Percentiles rank a stretch among this genome's conserved stretches.
Conservation (phyloP, 306 rosid species). For the Quillaja saponaria region DNA sequence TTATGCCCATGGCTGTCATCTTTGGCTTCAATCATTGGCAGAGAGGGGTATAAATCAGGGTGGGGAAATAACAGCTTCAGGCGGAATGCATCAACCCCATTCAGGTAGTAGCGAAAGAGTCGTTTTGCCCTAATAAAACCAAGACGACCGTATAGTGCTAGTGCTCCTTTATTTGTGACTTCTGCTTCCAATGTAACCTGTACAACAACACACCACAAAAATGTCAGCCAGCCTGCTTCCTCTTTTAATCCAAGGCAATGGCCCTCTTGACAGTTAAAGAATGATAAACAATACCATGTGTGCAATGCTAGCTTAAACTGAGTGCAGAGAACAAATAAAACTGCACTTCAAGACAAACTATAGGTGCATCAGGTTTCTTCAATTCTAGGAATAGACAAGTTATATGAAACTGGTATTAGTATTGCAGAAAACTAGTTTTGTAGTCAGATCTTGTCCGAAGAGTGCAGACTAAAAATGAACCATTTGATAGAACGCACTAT, state of each 20-base stretch:
- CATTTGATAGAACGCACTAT: no score
- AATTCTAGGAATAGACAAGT: no score
- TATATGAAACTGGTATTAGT: no score
- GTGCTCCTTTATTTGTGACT: slow-evolving; percentile 95
- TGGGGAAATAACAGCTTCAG: slow-evolving; percentile 78
- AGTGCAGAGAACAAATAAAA: background rate
- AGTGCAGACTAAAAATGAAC: no score
- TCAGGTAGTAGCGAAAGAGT: slow-evolving; percentile 91
- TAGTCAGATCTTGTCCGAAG: no score
- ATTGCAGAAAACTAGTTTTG: no score
- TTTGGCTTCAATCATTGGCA: slow-evolving; percentile 34
- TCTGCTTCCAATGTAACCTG: slow-evolving; percentile 96
- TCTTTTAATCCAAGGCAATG: no score
- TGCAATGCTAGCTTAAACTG: slow-evolving; percentile 4
- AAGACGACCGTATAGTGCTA: slow-evolving; percentile 89
- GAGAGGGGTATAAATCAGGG: slow-evolving; percentile 42
- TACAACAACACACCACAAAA: slow-evolving; percentile 9
- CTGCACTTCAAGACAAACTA: slow-evolving; percentile 1
- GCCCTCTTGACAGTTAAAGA: no score
- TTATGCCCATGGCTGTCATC: slow-evolving; percentile 28
- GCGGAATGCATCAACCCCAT: slow-evolving; percentile 98
- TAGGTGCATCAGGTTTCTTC: background rate
- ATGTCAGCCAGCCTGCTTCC: background rate
- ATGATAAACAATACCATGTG: no score
- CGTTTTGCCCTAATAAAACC: slow-evolving; percentile 92